These are phyloP conservation scores for Globisporangium sylvaticum DNA, from an alignment of 352 stramenopile species.

Conservation along the genomic window DNA sequence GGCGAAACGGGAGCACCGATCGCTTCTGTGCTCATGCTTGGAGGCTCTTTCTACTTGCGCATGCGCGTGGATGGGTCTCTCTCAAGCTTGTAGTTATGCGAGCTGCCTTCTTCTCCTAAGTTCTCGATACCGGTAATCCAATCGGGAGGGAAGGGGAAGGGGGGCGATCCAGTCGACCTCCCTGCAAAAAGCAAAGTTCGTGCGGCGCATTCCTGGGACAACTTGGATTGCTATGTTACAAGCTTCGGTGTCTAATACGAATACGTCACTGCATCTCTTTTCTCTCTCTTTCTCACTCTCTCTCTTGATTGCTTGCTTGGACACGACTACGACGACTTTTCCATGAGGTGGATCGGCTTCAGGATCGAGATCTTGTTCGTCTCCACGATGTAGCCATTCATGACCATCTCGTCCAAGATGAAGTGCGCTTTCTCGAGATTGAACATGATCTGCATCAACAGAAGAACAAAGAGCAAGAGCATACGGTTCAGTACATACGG, in stretches of 20 bases:
- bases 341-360: constrained; percentile 98
- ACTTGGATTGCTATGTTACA: constrained; percentile 3
- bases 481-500: not conserved
- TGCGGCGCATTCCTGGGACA: not conserved
- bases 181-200: not conserved
- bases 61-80: not conserved
- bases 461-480: constrained; percentile 2
- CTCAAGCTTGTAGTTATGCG: not conserved
- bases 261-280: not conserved
- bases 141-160: not conserved
- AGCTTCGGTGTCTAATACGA: not conserved
- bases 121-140: not conserved
- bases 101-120: not conserved
- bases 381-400: constrained; percentile 99
- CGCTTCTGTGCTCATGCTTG: not conserved
- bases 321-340: constrained; percentile 85
- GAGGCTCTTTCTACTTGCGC: not conserved
- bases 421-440: constrained; percentile 91
- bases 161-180: not conserved
- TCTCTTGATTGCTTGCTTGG: not conserved
- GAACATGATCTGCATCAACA: constrained; percentile 81
- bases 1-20: not conserved
- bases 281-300: not conserved
- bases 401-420: constrained; percentile 95
- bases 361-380: constrained; percentile 99